These are phyloP conservation scores for Lodderomyces margitis DNA, from an alignment of 1,139 yeast genomes.

Conservation along the genomic window DNA sequence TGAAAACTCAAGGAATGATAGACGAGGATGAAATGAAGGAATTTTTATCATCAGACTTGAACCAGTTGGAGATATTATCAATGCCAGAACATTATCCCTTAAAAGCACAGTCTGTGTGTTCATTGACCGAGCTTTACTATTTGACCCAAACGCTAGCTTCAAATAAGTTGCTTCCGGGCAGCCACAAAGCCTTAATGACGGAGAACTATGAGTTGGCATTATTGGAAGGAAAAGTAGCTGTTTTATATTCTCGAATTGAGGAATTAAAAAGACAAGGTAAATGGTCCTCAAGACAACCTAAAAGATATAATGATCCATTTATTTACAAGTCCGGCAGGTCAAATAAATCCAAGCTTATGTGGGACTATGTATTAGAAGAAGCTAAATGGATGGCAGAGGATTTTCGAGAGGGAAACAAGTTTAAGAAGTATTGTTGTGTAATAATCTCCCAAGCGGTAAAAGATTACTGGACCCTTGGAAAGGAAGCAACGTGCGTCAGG, in stretches of 20 bases:
- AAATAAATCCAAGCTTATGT: constrained; percentile 47
- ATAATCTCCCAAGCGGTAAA: constrained; percentile 66
- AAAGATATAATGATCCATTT: constrained; percentile 67
- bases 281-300: constrained; percentile 92
- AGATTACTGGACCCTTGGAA: constrained; percentile 80
- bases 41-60: constrained; percentile 27
- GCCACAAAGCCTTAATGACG: constrained; percentile 83
- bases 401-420: constrained; percentile 67
- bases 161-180: constrained; percentile 74
- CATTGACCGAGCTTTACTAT: constrained; percentile 83
- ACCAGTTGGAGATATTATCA: constrained; percentile 37
- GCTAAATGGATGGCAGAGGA: constrained; percentile 85
- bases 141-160: constrained; percentile 86
- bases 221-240: constrained; percentile 91
- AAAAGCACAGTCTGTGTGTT: constrained; percentile 46
- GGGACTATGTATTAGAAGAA: constrained; percentile 77
- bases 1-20: constrained; percentile 21
- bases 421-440: constrained; percentile 67
- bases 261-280: constrained; percentile 82
- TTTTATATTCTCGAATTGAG: constrained; percentile 88
- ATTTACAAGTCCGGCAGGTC: constrained; percentile 20
- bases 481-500: constrained; percentile 56
- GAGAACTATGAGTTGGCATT: constrained; percentile 82
- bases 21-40: constrained; percentile 22
- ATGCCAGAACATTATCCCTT: constrained; percentile 48